Conservation (phyloP, 1,284 basidiomycete genomes). For the Leccinum solheimii region DNA sequence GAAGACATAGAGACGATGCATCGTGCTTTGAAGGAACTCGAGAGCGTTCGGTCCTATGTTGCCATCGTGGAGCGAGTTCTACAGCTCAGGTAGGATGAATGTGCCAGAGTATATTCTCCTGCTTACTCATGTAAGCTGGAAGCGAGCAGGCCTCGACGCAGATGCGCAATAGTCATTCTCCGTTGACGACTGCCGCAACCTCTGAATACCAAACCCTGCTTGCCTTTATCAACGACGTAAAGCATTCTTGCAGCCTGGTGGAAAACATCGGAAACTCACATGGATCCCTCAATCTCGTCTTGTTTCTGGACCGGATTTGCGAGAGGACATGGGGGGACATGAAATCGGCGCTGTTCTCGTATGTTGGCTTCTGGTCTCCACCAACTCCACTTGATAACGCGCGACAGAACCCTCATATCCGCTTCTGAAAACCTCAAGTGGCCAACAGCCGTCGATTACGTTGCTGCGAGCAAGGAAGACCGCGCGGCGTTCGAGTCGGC, state of each 20-base stretch:
- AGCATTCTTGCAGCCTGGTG: slow-evolving; percentile 44
- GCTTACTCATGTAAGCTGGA: slow-evolving; percentile 17
- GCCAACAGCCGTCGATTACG: slow-evolving; percentile 76
- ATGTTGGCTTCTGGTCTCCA: slow-evolving; percentile 29
- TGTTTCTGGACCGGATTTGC: slow-evolving; percentile 58
- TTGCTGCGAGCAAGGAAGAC: slow-evolving; percentile 46
- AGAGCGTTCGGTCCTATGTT: slow-evolving; percentile 75
- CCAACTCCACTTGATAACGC: neutral
- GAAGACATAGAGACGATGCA: slow-evolving; percentile 80
- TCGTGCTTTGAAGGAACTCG: slow-evolving; percentile 69
- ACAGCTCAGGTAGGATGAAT: slow-evolving; percentile 64
- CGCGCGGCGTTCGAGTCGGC: slow-evolving; percentile 69
- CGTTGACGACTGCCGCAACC: slow-evolving; percentile 49
- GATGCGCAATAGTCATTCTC: slow-evolving; percentile 40
- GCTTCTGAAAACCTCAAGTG: slow-evolving; percentile 76
- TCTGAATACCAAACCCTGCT: slow-evolving; percentile 63
- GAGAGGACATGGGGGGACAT: slow-evolving; percentile 76
- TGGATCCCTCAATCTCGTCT: slow-evolving; percentile 50
- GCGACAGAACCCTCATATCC: slow-evolving; percentile 55
- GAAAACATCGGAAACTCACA: slow-evolving; percentile 42
- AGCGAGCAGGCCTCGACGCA: slow-evolving; percentile 61
- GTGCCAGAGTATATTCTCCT: slow-evolving; percentile 12
- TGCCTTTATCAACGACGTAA: slow-evolving; percentile 53
- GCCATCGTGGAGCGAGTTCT: slow-evolving; percentile 72
- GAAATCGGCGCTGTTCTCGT: slow-evolving; percentile 65